These are phyloP conservation scores for Rhododendron ferrugineum DNA, from an alignment of 148 eudicot genomes.

Conservation along the genomic window DNA sequence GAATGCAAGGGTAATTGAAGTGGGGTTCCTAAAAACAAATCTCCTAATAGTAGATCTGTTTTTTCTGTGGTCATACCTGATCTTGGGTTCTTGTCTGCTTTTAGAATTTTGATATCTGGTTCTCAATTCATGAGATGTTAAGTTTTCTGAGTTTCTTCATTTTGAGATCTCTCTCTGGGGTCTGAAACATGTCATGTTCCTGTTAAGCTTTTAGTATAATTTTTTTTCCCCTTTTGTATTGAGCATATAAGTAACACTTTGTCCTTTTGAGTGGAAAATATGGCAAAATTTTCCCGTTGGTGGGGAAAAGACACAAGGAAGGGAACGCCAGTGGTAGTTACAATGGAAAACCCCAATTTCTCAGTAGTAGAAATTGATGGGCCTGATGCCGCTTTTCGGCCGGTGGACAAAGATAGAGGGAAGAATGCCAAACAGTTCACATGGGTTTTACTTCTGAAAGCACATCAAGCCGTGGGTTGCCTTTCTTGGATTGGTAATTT, in stretches of 20 bases:
- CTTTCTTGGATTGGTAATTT: conserved; percentile 48
- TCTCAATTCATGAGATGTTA: not conserved
- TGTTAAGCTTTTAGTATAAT: not conserved
- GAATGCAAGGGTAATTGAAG: conserved; percentile 1
- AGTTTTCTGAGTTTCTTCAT: conserved; percentile 10
- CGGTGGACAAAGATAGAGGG: conserved; percentile 38
- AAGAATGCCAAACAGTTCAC: conserved; percentile 53
- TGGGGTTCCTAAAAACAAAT: conserved; percentile 4
- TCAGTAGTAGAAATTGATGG: conserved; percentile 44
- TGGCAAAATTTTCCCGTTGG: conserved; percentile 26
- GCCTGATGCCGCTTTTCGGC: conserved; percentile 33
- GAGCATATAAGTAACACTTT: not conserved
- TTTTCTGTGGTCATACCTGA: not conserved
- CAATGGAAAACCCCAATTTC: conserved; percentile 51
- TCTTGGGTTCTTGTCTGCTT: not conserved
- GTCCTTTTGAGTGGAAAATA: not conserved
- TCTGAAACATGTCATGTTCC: conserved; percentile 4
- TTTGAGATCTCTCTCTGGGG: conserved; percentile 8
- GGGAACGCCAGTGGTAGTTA: conserved; percentile 53
- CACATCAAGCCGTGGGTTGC: conserved; percentile 54
- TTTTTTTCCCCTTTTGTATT: not conserved
- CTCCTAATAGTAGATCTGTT: not conserved
- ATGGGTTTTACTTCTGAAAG: conserved; percentile 53
- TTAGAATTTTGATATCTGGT: not conserved
- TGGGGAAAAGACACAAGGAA: conserved; percentile 39